Evolutionary conservation across 2,329 filamentous ascomycete species (phyloP), one percentile per base, ranked within the genome.

Genomic region (Fusarium armeniacum): DNA sequence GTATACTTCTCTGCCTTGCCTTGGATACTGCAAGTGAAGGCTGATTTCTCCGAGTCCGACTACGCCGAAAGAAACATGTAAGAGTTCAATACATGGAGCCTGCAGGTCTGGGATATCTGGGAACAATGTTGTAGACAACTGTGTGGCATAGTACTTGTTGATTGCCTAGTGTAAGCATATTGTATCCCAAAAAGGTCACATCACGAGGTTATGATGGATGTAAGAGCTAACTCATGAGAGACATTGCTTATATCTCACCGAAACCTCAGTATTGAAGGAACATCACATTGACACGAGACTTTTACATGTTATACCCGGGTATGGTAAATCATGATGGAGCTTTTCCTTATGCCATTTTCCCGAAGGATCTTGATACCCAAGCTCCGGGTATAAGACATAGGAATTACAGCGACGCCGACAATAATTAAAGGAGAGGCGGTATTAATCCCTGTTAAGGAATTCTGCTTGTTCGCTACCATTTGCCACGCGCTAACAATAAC

Each of bases 281-380:
- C 6, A 43, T 3, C 13, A 4, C 11, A 15, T n/a, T 24, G 15
- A 26, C 24, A 7, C 24, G 24, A 26, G 24, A 4, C 1, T 4
- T 26, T 26, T 26, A 26, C 24, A 26, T 4, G 24, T 26, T 26
- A 5, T 26, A 26, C 24, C 24, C 7, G 30, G 32, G 9, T 24
- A 15, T 15, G 2, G 2, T 4, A 3, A 8, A 10, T 26, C 7
- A 9, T n/a, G 13, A 22, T 9, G 10, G 5, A 9, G 20, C 3
- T 15, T 24, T 12, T 24, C 4, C 22, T 32, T 11, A 24, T 22
- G 33, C 46, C 6, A 15, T 35, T 50, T 24, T 18, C 22, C 15
- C 7, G 32, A 49, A 35, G 22, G 30, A 50, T 24, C 18, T 12
- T 49, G 15, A 24, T 16, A 24, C 22, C 16, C 22, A 20, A 20